Evolutionary conservation across 192 early-diverging fungal species (phyloP), one percentile per base, ranked within the genome.

Genomic region (Umbelopsis sp.): DNA sequence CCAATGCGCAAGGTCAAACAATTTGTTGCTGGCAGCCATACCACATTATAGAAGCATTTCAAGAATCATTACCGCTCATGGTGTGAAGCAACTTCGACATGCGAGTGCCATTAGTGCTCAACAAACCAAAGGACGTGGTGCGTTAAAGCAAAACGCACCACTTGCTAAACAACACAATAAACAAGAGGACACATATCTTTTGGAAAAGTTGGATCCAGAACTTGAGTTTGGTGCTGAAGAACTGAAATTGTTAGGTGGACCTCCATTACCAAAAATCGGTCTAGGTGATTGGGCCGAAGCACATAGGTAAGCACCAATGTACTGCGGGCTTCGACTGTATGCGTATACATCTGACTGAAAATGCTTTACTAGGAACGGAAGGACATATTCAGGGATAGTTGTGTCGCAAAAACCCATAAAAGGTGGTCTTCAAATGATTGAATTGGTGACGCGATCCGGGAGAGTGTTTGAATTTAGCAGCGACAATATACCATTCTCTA

Each of bases 401-500:
- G 67, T 71, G 22, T 54, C 26, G 25, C 36, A 70, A 44, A 45
- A 59, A 34, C 69, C 45, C 4, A 56, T 68, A 5, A 68, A 68
- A 29, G 79, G 75, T 16, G 51, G 72, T 31, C 70, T 69, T 0
- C 74, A 81, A n/a, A 72, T 36, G 29, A 29, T 81, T 9, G 66
- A 51, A 11, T 20, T 81, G 7, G 29, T 77, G 21, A 22, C 62
- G 11, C 62, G 70, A 10, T 70, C 59, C 41, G 75, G 75, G 14
- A 65, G 72, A 14, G 54, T 16, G 12, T 24, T 62, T 7, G 65
- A 68, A 17, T 50, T 59, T 0, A 31, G 75, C 43, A 82, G 76
- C 16, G 81, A 79, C 9, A 79, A 81, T 53, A 78, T 88, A 53
- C 75, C 79, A 0, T 88, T 85, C 69, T 74, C 65, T 14, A 70